These are phyloP conservation scores for Citropsis articulata DNA, from an alignment of 345 rosid species.

Conservation along the genomic window DNA sequence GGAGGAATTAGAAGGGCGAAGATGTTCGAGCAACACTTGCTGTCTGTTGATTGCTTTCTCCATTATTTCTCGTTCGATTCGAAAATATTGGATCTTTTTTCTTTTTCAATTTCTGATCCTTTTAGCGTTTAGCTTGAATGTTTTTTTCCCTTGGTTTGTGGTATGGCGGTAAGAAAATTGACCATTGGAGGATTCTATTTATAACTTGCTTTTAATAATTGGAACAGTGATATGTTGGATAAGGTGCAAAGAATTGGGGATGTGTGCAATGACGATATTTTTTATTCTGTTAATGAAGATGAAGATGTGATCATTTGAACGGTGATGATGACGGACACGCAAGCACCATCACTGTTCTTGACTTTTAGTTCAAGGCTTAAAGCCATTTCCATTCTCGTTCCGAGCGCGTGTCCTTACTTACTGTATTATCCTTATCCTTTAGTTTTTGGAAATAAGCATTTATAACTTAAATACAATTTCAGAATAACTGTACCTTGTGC, in stretches of 20 bases:
- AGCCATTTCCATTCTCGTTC: not conserved
- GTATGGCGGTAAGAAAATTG: not conserved
- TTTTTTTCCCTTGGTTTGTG: not conserved
- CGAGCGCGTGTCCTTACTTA: not conserved
- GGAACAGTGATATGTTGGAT: not conserved
- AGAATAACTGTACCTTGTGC: no score
- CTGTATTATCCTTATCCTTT: not conserved
- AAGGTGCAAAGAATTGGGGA: not conserved
- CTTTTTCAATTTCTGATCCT: no score
- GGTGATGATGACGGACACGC: conserved; percentile 1
- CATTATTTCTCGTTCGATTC: conserved; percentile 29
- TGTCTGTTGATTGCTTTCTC: conserved; percentile 93
- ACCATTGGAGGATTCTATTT: not conserved
- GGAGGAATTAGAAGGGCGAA: conserved; percentile 63
- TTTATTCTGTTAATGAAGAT: not conserved
- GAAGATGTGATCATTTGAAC: not conserved
- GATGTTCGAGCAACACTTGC: conserved; percentile 78
- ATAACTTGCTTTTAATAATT: no score
- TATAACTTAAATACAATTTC: no score
- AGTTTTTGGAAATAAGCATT: no score
- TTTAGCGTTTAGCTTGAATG: no score
- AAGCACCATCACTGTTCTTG: not conserved
- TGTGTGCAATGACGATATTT: not conserved
- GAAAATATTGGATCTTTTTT: no score
- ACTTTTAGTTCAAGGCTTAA: no score